Percentiles rank a stretch among this genome's conserved stretches.
Evolutionary conservation across 208 protist genomes (phyloP).

Genomic region (Phytomonas sp.): DNA sequence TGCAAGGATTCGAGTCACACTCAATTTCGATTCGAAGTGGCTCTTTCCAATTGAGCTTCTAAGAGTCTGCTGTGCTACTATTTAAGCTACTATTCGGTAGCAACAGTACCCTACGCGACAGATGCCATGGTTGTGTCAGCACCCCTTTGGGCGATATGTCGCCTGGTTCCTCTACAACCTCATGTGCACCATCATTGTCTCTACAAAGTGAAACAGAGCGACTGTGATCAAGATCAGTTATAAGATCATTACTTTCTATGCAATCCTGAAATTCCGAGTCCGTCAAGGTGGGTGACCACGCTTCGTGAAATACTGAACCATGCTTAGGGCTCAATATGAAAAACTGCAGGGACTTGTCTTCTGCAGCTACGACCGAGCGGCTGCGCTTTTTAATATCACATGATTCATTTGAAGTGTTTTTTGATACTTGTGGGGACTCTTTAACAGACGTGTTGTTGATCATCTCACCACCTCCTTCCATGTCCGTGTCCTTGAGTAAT

Average conservation of each 20-base stretch:
- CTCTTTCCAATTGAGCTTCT: neutral
- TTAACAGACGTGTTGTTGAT: neutral
- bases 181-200: neutral
- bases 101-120: slow-evolving; percentile 1
- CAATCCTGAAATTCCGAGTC: neutral
- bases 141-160: neutral
- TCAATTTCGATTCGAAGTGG: neutral
- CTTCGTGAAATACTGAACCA: neutral
- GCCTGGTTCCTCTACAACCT: neutral
- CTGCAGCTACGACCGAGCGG: neutral
- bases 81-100: neutral
- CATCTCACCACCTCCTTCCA: neutral
- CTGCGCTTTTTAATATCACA: neutral
- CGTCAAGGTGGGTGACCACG: neutral
- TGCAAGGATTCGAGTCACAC: neutral
- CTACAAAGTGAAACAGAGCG: neutral
- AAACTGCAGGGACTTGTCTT: neutral
- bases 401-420: neutral
- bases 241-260: neutral
- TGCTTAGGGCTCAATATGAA: neutral
- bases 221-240: neutral
- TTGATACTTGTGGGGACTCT: neutral
- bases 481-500: neutral
- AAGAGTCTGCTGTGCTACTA: neutral
- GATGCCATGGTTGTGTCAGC: slow-evolving; percentile 3